These are phyloP conservation scores for Punctularia strigosozonata DNA, from an alignment of 768 basidiomycete genomes.

Conservation along the genomic window DNA sequence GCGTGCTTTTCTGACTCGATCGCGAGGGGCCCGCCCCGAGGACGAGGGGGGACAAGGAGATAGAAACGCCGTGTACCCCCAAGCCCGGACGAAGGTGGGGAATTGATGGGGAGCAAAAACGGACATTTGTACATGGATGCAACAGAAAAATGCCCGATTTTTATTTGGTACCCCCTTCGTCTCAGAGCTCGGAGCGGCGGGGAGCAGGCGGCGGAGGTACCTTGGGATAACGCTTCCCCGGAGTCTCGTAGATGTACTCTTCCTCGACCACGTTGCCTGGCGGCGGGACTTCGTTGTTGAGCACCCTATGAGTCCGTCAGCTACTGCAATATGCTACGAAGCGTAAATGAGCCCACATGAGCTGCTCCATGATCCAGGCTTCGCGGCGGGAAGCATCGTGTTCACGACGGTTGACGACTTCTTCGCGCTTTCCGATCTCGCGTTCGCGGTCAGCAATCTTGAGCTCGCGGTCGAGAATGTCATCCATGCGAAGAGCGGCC, in stretches of 20 bases:
- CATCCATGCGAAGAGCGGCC: conserved; percentile 61
- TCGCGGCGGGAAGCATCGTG: conserved; percentile 82
- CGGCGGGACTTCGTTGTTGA: neutral
- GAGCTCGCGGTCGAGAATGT: conserved; percentile 74
- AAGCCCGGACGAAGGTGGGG: conserved; percentile 84
- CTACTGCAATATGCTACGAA: neutral
- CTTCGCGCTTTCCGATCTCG: conserved; percentile 79
- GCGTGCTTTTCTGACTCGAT: conserved; percentile 9
- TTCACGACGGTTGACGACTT: conserved; percentile 74
- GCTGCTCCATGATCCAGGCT: conserved; percentile 87
- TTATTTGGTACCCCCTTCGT: conserved; percentile 62
- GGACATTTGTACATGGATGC: conserved; percentile 46
- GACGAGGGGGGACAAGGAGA: conserved; percentile 66
- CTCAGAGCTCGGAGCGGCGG: conserved; percentile 89
- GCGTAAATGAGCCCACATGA: conserved; percentile 45
- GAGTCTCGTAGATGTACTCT: conserved; percentile 64
- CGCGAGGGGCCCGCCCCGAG: conserved; percentile 24
- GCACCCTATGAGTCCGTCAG: neutral
- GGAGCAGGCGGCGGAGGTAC: conserved; percentile 77
- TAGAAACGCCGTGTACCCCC: conserved; percentile 70
- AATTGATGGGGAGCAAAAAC: conserved; percentile 49
- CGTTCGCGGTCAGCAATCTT: conserved; percentile 79
- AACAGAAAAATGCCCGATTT: conserved; percentile 28
- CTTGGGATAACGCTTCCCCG: conserved; percentile 71
- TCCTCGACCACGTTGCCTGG: conserved; percentile 58